Conservation (phyloP, 2,329 filamentous ascomycete species). For the Botrytis hyacinthi region DNA sequence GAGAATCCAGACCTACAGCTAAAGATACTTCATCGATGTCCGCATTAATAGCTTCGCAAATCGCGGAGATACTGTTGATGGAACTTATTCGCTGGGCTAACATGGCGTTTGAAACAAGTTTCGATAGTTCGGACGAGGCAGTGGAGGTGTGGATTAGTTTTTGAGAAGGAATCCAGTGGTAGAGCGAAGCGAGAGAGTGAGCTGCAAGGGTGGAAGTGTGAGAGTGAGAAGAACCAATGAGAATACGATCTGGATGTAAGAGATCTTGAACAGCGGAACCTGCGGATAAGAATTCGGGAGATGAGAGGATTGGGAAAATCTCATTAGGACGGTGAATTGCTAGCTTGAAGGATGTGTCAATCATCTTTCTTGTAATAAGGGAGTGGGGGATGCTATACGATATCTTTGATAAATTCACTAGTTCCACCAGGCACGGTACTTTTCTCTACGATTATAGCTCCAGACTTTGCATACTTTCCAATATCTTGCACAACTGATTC, state of each 20-base stretch:
- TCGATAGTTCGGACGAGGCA: conserved; percentile 76
- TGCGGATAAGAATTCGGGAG: conserved; percentile 78
- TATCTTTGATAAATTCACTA: conserved; percentile 66
- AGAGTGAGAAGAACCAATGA: conserved; percentile 64
- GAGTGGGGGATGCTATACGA: conserved; percentile 45
- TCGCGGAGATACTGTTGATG: conserved; percentile 77
- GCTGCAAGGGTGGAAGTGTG: conserved; percentile 48
- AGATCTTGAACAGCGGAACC: conserved; percentile 73
- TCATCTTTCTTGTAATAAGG: conserved; percentile 26
- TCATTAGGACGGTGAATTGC: conserved; percentile 59
- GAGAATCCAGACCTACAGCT: conserved; percentile 65
- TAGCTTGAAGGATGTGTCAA: conserved; percentile 44
- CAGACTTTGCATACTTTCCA: conserved; percentile 61
- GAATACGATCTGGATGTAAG: conserved; percentile 67
- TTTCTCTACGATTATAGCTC: conserved; percentile 78
- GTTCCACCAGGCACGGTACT: conserved; percentile 76
- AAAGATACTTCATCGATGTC: conserved; percentile 70
- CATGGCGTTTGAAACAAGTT: conserved; percentile 77
- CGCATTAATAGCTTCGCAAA: conserved; percentile 74
- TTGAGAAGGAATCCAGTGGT: conserved; percentile 67
- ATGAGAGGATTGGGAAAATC: conserved; percentile 73
- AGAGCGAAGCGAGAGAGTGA: conserved; percentile 61
- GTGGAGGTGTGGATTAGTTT: conserved; percentile 71
- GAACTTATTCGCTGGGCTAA: conserved; percentile 77
- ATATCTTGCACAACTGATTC: conserved; percentile 68